A percentile compares a stretch with the other conserved stretches of the same genome.
phyloP scores from a whole-genome alignment of 139 green algal species.

The Chlorella sp. region DNA sequence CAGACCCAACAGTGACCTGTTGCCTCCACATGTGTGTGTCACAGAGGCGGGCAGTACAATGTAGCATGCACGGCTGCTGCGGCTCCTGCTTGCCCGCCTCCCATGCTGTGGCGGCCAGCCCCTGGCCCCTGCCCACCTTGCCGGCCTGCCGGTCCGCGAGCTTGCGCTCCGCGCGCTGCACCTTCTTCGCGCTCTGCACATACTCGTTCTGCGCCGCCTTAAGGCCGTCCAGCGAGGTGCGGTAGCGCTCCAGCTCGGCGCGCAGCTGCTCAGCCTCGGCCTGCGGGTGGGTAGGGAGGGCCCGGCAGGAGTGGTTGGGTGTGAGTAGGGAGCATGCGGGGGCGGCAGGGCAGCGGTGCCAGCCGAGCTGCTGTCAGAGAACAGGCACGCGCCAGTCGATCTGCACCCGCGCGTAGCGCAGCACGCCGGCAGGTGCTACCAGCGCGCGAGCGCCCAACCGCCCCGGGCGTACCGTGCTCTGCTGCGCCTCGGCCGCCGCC shows the following conservation, averaged over 20 bases:
- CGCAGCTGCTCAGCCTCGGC: neutral
- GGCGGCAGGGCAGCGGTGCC: no score
- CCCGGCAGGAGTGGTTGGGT: neutral
- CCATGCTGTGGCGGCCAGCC: neutral
- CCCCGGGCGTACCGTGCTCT: neutral
- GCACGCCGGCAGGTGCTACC: neutral
- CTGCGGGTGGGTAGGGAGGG: no score
- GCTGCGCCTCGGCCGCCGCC: neutral
- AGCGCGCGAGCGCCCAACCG: neutral
- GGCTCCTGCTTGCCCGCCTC: neutral
- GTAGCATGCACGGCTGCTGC: no score
- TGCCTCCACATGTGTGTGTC: no score
- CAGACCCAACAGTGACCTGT: no score
- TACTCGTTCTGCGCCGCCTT: slow-evolving; percentile 8
- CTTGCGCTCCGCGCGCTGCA: neutral
- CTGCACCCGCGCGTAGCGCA: neutral
- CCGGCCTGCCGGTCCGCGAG: slow-evolving; percentile 2
- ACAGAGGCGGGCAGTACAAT: no score
- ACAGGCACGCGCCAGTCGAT: no score
- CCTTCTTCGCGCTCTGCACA: slow-evolving; percentile 30
- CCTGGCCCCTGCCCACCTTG: neutral
- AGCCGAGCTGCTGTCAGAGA: no score
- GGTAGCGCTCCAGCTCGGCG: slow-evolving; percentile 30
- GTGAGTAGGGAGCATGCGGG: neutral
- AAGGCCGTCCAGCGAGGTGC: slow-evolving; percentile 9